Percentiles rank a stretch among this genome's conserved stretches.
Conservation (phyloP, 371 early-diverging fungal species). For the Mucor circinelloides region DNA sequence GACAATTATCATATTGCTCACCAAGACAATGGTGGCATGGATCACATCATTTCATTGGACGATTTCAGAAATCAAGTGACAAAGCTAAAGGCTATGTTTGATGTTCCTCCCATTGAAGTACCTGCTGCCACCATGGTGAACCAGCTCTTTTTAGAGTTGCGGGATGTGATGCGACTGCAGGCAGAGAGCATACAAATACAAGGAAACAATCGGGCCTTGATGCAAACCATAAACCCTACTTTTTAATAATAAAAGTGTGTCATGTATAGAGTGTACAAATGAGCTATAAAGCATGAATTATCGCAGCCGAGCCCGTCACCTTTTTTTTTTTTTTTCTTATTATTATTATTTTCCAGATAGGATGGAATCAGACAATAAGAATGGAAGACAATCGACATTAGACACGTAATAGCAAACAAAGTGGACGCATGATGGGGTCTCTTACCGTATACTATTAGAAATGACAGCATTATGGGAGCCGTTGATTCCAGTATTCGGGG, state of each 20-base stretch:
- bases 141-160: constrained; percentile 46
- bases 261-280: too few species aligned
- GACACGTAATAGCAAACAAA: too few species aligned
- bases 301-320: too few species aligned
- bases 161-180: constrained; percentile 53
- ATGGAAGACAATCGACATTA: too few species aligned
- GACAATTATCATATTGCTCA: background rate
- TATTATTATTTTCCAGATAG: too few species aligned
- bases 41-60: constrained; percentile 16
- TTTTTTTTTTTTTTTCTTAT: too few species aligned
- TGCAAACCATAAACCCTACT: background rate
- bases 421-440: too few species aligned
- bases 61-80: constrained; percentile 32
- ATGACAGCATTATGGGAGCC: background rate
- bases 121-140: constrained; percentile 37
- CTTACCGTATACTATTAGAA: background rate
- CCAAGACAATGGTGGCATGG: constrained; percentile 12
- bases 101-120: constrained; percentile 47
- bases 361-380: too few species aligned
- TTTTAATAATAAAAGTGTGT: background rate
- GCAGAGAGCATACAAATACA: constrained; percentile 34
- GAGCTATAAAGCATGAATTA: too few species aligned
- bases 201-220: constrained; percentile 11
- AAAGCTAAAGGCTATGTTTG: constrained; percentile 46
- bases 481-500: background rate